Evolutionary conservation across 768 basidiomycete genomes (phyloP).

Genomic region (Podaxis mareebaensis): DNA sequence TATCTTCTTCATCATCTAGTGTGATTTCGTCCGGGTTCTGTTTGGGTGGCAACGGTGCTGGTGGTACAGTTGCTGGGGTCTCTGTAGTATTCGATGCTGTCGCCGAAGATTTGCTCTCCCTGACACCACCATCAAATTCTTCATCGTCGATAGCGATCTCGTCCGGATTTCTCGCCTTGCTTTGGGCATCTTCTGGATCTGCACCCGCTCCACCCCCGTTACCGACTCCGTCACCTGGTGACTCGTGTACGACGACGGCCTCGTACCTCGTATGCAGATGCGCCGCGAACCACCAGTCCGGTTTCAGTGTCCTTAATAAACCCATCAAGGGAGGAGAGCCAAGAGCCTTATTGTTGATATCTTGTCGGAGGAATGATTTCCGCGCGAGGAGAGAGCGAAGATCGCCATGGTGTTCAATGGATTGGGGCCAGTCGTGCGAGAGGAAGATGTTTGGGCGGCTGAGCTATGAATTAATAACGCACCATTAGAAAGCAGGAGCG

Average conservation of each 20-base stretch:
- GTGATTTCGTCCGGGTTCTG: slow-evolving; percentile 54
- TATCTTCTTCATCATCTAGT: slow-evolving; percentile 48
- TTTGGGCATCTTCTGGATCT: not conserved
- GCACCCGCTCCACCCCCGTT: not conserved
- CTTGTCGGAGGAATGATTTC: slow-evolving; percentile 76
- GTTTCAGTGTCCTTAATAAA: slow-evolving; percentile 69
- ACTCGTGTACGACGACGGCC: slow-evolving; percentile 56
- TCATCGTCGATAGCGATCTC: slow-evolving; percentile 50
- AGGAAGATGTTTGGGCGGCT: slow-evolving; percentile 75
- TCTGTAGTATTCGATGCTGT: not conserved
- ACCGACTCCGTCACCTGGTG: not conserved
- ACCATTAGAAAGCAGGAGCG: slow-evolving; percentile 18
- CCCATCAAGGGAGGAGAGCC: slow-evolving; percentile 89
- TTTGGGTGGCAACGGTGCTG: slow-evolving; percentile 1
- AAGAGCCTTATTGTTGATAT: slow-evolving; percentile 65
- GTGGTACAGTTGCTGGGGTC: not conserved
- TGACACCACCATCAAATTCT: slow-evolving; percentile 26
- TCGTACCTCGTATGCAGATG: slow-evolving; percentile 90
- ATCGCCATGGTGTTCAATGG: slow-evolving; percentile 83
- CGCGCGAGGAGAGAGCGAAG: slow-evolving; percentile 59
- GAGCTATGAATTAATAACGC: slow-evolving; percentile 38
- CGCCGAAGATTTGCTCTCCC: not conserved
- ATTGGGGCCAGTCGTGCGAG: slow-evolving; percentile 95
- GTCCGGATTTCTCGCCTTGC: slow-evolving; percentile 42
- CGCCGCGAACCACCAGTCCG: slow-evolving; percentile 90